Evolutionary conservation across 495 filamentous ascomycete genomes (phyloP), one percentile per base, ranked within the genome.

Genomic region (Massariosphaeria phaeospora): DNA sequence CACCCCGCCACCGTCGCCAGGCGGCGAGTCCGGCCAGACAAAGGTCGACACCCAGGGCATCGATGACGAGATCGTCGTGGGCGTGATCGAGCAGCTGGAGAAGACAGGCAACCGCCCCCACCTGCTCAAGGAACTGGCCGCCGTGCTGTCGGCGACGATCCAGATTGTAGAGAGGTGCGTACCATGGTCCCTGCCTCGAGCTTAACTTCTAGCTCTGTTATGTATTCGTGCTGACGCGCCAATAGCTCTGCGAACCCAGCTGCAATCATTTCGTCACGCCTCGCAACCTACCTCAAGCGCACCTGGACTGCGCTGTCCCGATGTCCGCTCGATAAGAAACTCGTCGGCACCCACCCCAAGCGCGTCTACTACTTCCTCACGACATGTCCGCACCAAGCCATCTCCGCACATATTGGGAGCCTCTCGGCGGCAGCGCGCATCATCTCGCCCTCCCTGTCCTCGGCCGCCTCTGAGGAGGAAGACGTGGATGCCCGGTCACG

Each of bases 331-430:
- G 87, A 84, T 33, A 98, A 97, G 71, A 89, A 94, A 72, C 82
- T 96, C 50, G 85, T 95, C 65, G 82, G 87, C 25, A 84, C 91
- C 31, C 91, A 97, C 65, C 93, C 93, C 21, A 86, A 89, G 64
- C 88, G 93, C 72, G 89, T 95, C 47, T 98, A 95, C 72, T 98
- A 91, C 69, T 96, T 88, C 71, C 80, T 98, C 43, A 93, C 89
- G 31, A 95, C 87, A 7, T 82, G 73, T 56, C 82, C 86, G 42
- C 87, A 82, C 61, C 89, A 94, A 69, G 81, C 88, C 39, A 79
- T 97, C 21, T 90, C 91, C 0, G 84, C 62, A 36, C 49, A 53
- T 39, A 45, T 89, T 62, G 69, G 68, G 10, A 68, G 59, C 45
- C 55, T 73, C 38, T 56, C 61, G 6, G 69, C 75, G 52, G 71